Base-by-base conservation (phyloP, 169 alveolate genomes). In the Eimeria sp. region DNA sequence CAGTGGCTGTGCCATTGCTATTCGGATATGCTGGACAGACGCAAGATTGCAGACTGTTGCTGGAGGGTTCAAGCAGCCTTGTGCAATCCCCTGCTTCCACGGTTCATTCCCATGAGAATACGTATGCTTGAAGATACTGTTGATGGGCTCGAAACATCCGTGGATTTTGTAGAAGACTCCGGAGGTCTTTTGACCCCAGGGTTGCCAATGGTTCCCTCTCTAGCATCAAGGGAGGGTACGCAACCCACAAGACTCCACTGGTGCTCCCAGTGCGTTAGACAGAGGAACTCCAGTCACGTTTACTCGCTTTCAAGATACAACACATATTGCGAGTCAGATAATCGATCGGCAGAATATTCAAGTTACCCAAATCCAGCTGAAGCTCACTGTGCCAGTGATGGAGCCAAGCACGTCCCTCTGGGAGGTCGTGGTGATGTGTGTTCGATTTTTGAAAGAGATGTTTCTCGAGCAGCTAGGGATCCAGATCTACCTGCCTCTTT, bases 1-100 rank as follows among this genome's bases (percentile, higher is more conserved):
- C 82, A 92, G 84, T 70, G 87, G 86, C 87, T 89, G 7, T 86
- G 61, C 93, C 82, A 63, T 65, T 86, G 93, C 80, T 63, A 86
- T 47, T 86, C 82, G 61, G 93, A 86, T 18, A 61, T 65, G 20
- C 22, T 58, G 30, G 49, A 86, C 16, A 45, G 63, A 13, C 11
- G 45, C 80, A 57, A 27, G 93, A 9, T 25, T 45, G n/a, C 34
- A 61, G 78, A 16, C 20, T 34, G 72, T 27, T 51, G 18, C 27
- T 63, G 80, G n/a, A 61, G 57, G 40, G 27, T 34, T 43, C 49
- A 47, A 13, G 61, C 14, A 43, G 65, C 93, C 43, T 22, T 86
- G 13, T 22, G 57, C 58, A 86, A 58, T 86, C 93, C 93, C 22
- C 70, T 86, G 63, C 93, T 86, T 63, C 82, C 91, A 40, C 47